Conservation (phyloP, 495 filamentous ascomycete species). For the Sordaria brevicollis region DNA sequence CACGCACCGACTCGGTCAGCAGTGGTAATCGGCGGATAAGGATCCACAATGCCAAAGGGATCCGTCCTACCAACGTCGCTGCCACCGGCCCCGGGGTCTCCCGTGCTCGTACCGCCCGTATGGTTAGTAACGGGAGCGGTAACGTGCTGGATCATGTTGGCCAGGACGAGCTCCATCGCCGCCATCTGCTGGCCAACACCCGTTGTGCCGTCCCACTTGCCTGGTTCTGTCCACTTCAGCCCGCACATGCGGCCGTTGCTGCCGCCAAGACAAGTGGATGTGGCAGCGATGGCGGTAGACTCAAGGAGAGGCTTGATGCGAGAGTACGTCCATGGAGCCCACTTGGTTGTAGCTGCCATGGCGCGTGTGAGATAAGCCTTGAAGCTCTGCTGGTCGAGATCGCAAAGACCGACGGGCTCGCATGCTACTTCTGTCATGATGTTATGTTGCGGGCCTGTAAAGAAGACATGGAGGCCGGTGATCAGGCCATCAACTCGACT, state of each 20-base stretch:
- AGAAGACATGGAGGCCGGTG: constrained; percentile 42
- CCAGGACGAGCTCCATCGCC: constrained; percentile 55
- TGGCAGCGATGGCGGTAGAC: constrained; percentile 55
- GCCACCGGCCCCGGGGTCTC: constrained; percentile 58
- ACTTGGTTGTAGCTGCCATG: constrained; percentile 61
- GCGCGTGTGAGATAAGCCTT: constrained; percentile 70
- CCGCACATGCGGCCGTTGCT: constrained; percentile 57
- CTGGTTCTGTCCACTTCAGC: constrained; percentile 50
- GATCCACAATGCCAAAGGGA: constrained; percentile 7
- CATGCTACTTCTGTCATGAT: constrained; percentile 65
- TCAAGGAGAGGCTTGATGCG: constrained; percentile 52
- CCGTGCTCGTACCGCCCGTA: constrained; percentile 67
- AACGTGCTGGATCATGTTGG: constrained; percentile 40
- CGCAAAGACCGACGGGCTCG: constrained; percentile 51
- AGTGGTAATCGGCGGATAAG: constrained; percentile 28
- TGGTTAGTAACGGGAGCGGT: constrained; percentile 48
- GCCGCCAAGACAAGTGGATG: constrained; percentile 51
- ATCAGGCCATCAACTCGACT: constrained; percentile 42
- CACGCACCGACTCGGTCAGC: constrained; percentile 51
- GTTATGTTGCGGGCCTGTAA: constrained; percentile 29
- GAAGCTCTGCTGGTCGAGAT: constrained; percentile 68
- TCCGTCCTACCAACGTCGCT: constrained; percentile 22
- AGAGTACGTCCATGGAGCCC: constrained; percentile 53
- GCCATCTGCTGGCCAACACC: constrained; percentile 66
- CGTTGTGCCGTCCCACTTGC: constrained; percentile 41